Percentiles rank a stretch among this genome's conserved stretches.
Conservation (phyloP, 192 early-diverging fungal species). For the Coemansia sp. region DNA sequence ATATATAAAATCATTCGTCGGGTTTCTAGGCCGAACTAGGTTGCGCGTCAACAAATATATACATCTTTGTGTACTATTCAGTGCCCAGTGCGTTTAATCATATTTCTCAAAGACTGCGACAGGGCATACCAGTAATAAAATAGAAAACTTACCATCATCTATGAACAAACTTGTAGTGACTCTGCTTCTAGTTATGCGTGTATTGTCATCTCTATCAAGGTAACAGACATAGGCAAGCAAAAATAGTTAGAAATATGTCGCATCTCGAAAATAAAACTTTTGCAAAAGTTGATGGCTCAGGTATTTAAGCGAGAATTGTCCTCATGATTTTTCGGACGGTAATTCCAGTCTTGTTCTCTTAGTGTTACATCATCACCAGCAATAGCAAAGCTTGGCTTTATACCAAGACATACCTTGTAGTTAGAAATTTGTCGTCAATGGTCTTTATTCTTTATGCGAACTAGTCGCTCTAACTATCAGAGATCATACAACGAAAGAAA, state of each 20-base stretch:
- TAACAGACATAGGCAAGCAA: neutral
- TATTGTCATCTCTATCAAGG: neutral
- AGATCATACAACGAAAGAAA: neutral
- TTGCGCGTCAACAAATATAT: conserved; percentile 36
- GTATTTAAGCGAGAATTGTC: conserved; percentile 64
- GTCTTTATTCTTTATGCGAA: neutral
- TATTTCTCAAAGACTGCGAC: conserved; percentile 18
- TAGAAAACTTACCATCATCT: neutral
- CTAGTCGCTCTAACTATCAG: neutral
- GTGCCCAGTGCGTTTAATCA: conserved; percentile 71
- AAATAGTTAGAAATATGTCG: neutral
- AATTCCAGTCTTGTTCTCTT: conserved; percentile 74
- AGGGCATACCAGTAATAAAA: conserved; percentile 22
- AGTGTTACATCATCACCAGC: conserved; percentile 58
- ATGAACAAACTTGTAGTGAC: neutral
- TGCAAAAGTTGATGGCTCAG: conserved; percentile 10
- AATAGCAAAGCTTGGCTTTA: neutral
- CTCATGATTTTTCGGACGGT: conserved; percentile 70
- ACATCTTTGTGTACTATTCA: conserved; percentile 52
- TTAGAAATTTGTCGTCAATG: neutral
- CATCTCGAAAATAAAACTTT: conserved; percentile 7
- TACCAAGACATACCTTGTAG: neutral
- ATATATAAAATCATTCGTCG: conserved; percentile 38
- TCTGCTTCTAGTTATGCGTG: neutral
- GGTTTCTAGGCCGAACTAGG: conserved; percentile 55